Evolutionary conservation across 2,329 filamentous ascomycete species (phyloP).

Genomic region (Paecilomyces niveus): DNA sequence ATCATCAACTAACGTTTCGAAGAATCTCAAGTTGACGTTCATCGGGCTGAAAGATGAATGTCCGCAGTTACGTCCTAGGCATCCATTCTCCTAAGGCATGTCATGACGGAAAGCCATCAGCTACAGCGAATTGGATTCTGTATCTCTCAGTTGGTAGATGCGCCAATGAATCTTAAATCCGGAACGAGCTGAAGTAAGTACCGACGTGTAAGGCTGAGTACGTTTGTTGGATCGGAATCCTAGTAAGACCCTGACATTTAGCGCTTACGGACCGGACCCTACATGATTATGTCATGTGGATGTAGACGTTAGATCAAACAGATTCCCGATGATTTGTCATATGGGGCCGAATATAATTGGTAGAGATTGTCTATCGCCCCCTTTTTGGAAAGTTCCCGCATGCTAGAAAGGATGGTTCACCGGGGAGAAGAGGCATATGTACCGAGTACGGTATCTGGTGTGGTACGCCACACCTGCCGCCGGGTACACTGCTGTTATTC

Average conservation of each 20-base stretch:
- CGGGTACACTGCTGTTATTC: not conserved
- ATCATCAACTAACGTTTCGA: no score
- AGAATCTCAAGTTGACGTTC: no score
- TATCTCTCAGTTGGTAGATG: not conserved
- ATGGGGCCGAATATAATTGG: not conserved
- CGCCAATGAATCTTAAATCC: not conserved
- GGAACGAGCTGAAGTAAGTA: not conserved
- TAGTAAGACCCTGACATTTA: not conserved
- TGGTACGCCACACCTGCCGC: not conserved
- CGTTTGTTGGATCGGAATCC: not conserved
- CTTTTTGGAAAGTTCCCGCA: not conserved
- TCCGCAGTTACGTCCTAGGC: no score
- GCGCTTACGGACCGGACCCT: not conserved
- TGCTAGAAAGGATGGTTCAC: not conserved
- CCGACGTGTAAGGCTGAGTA: not conserved
- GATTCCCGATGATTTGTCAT: not conserved
- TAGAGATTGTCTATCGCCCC: not conserved
- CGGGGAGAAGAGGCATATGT: not conserved
- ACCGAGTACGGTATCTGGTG: not conserved
- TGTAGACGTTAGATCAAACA: not conserved
- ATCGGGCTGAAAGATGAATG: no score
- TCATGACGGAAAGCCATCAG: no score
- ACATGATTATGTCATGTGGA: not conserved
- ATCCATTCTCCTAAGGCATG: no score
- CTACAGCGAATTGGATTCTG: not conserved